Percentiles rank a stretch among this genome's conserved stretches.
Conservation (phyloP, 2,329 filamentous ascomycete genomes). For the Lachnellula suecica region DNA sequence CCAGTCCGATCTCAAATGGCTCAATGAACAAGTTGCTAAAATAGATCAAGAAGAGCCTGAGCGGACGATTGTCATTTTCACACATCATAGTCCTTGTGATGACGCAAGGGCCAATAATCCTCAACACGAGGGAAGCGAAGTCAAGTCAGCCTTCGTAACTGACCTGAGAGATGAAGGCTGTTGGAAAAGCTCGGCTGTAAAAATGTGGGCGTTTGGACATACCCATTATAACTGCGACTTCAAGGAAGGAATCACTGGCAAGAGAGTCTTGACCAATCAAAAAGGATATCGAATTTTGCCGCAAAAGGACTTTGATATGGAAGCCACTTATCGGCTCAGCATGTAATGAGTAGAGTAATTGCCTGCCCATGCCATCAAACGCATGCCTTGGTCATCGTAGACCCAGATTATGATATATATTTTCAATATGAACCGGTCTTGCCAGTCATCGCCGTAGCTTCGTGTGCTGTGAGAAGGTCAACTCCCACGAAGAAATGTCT, state of each 20-base stretch:
- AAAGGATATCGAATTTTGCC: too few relatives aligned
- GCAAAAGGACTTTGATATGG: too few relatives aligned
- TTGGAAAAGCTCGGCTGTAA: slow-evolving; percentile 31
- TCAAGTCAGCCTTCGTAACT: slow-evolving; percentile 49
- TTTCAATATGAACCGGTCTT: too few relatives aligned
- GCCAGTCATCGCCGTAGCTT: too few relatives aligned
- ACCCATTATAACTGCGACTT: slow-evolving; percentile 45
- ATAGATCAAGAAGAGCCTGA: slow-evolving; percentile 27
- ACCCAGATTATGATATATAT: too few relatives aligned
- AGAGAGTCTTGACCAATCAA: slow-evolving; percentile 43
- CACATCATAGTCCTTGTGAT: slow-evolving; percentile 36
- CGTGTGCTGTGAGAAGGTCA: too few relatives aligned
- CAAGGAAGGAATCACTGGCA: slow-evolving; percentile 30
- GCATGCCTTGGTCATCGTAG: too few relatives aligned
- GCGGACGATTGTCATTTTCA: slow-evolving; percentile 38
- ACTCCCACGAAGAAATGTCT: too few relatives aligned
- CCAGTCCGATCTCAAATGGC: slow-evolving; percentile 35
- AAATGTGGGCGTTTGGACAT: slow-evolving; percentile 44
- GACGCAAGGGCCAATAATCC: slow-evolving; percentile 9
- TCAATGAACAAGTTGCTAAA: slow-evolving; percentile 37
- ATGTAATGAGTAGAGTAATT: too few relatives aligned
- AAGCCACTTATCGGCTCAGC: too few relatives aligned
- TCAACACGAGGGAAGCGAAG: slow-evolving; percentile 17
- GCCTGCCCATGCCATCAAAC: too few relatives aligned
- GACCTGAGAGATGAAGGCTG: slow-evolving; percentile 39